Base-by-base conservation (phyloP, 257 asterid species). In the Oldenlandia corymbosa region DNA sequence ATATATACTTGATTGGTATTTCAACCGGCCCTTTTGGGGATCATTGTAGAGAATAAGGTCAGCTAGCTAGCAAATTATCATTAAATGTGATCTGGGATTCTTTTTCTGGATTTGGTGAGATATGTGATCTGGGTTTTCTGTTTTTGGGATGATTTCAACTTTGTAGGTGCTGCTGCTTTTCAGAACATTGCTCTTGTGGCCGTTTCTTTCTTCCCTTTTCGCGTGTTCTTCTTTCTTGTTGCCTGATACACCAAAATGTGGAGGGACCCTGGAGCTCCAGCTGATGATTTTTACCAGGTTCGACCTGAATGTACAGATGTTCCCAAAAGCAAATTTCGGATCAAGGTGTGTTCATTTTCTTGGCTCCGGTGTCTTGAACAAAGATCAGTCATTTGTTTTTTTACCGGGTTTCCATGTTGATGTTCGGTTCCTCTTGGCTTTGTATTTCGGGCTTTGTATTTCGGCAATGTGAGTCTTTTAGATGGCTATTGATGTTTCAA, bases 301-400 rank as follows among this genome's bases (percentile, higher is more conserved):
- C 85, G 96, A 20, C 80, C 95, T 39, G 97, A 92, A 68, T 92
- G 88, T 68, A 66, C 79, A 6, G 91, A 89, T 80, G 93, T 87
- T 56, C 93, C 97, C 5, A 68, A 83, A 68, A 85, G 95, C 87
- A 92, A 84, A 83, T 92, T 92, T 62, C 81, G 95, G 70, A 85
- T 92, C 86, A 92, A 87, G 99, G 99, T 91, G 68, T 56, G 75
- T 55, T 41, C 10, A 41, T 41, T 72, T n/a, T 65, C 39, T 48
- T 32, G 5, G 58, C 53, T 8, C 27, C 24, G 28, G 28, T 41
- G 55, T 63, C 9, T 36, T 53, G 58, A 34, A 74, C 31, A 10
- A 57, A 58, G 28, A 57, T 46, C 27, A 51, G 30, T 52, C 49
- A 68, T 55, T 41, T 27, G 24, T 21, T n/a, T n/a, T 10, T 42